Conservation (phyloP, 805 yeast genomes). For the Hanseniaspora mollemarum region DNA sequence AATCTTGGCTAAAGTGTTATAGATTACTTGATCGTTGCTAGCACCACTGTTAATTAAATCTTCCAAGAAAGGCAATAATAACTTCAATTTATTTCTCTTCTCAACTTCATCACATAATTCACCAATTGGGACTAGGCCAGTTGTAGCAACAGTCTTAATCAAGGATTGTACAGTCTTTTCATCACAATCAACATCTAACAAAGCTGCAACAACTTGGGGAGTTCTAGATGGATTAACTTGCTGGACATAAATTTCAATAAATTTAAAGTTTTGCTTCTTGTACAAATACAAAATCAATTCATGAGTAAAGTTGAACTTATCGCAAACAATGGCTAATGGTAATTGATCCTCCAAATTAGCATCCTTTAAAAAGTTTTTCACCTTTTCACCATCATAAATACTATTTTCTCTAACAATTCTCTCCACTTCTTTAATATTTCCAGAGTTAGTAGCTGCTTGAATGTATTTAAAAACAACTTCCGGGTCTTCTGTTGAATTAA, state of each 20-base stretch:
- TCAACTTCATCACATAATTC: conserved; percentile 90
- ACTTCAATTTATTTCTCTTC: conserved; percentile 85
- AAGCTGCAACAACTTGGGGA: conserved; percentile 92
- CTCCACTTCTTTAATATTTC: conserved; percentile 88
- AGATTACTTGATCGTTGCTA: conserved; percentile 72
- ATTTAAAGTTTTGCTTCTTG: conserved; percentile 91
- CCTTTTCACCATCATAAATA: conserved; percentile 93
- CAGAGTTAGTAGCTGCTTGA: conserved; percentile 82
- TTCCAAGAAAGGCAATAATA: conserved; percentile 86
- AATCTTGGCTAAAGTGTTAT: conserved; percentile 90
- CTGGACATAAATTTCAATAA: conserved; percentile 95
- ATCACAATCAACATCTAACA: conserved; percentile 94
- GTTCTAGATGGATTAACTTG: conserved; percentile 93
- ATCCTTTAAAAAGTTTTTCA: conserved; percentile 92
- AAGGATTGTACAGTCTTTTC: conserved; percentile 73
- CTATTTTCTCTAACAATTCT: conserved; percentile 89
- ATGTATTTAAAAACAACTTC: conserved; percentile 94
- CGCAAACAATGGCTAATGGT: conserved; percentile 93
- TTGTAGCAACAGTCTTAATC: conserved; percentile 52
- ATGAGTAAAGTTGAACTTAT: conserved; percentile 80
- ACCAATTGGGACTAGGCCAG: conserved; percentile 88
- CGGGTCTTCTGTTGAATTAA: conserved; percentile 83
- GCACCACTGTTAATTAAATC: conserved; percentile 73
- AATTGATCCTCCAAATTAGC: conserved; percentile 87
- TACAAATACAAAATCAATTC: conserved; percentile 86